phyloP scores from a whole-genome alignment of 108 stramenopile genomes.

The Nitzschia sp. region DNA sequence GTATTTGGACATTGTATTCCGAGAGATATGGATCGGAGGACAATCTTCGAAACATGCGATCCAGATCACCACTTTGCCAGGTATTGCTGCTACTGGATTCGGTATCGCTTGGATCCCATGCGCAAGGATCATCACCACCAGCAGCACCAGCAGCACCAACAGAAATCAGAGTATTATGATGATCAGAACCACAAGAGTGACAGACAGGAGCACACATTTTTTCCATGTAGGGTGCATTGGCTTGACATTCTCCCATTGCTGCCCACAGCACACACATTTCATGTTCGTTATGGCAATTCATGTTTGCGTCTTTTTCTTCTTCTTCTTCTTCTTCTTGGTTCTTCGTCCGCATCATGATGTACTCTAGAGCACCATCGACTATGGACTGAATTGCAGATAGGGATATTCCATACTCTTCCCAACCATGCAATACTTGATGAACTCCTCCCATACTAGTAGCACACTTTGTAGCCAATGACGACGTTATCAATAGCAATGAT shows the following conservation, averaged over 20 bases:
- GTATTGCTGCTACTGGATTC: too few species aligned
- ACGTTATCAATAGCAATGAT: too few species aligned
- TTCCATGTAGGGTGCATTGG: conserved; percentile 53
- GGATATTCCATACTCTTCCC: background rate
- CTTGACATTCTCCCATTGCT: conserved; percentile 63
- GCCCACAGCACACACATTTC: conserved; percentile 55
- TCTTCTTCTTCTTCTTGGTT: background rate
- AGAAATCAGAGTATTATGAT: background rate
- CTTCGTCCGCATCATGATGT: too few species aligned
- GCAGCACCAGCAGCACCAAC: too few species aligned
- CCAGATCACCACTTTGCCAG: conserved; percentile 59
- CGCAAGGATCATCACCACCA: conserved; percentile 34
- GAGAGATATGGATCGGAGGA: conserved; percentile 32
- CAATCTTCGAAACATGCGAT: conserved; percentile 63
- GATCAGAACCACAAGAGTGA: conserved; percentile 47
- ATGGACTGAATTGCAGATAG: background rate
- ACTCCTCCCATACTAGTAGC: too few species aligned
- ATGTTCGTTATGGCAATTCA: background rate
- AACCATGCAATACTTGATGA: background rate
- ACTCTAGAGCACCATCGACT: background rate
- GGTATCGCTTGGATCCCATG: conserved; percentile 48
- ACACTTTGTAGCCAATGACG: too few species aligned
- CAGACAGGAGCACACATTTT: conserved; percentile 77
- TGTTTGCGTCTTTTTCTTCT: background rate
- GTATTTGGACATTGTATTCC: conserved; percentile 47